A percentile compares a stretch with the other conserved stretches of the same genome.
These are phyloP conservation scores for Daedalea quercina DNA, from an alignment of 768 basidiomycete species.

Conservation along the genomic window DNA sequence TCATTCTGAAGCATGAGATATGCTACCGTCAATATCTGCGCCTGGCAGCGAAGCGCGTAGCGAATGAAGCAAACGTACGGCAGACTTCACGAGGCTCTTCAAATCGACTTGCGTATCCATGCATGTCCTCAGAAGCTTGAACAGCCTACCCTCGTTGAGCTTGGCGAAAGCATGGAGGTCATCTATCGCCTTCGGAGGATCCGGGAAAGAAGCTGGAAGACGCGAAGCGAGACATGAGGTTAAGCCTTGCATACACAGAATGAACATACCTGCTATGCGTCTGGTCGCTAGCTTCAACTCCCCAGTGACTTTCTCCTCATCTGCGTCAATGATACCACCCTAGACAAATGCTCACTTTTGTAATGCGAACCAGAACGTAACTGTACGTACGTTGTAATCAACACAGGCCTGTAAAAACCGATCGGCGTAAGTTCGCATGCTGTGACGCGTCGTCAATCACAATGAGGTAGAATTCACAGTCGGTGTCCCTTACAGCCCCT, in stretches of 20 bases:
- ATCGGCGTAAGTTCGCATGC: slow-evolving; percentile 66
- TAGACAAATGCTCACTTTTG: slow-evolving; percentile 23
- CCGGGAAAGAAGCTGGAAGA: slow-evolving; percentile 46
- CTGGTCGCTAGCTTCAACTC: slow-evolving; percentile 50
- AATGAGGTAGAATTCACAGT: neutral
- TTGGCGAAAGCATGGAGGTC: slow-evolving; percentile 83
- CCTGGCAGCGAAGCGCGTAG: neutral
- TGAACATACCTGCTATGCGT: slow-evolving; percentile 53
- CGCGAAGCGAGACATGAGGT: neutral
- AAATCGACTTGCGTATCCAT: slow-evolving; percentile 83
- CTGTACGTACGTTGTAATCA: slow-evolving; percentile 70
- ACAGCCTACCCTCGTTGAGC: slow-evolving; percentile 78
- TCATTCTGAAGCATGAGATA: slow-evolving; percentile 47
- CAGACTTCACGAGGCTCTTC: slow-evolving; percentile 71
- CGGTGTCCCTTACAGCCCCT: slow-evolving; percentile 42
- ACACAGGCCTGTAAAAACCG: slow-evolving; percentile 69
- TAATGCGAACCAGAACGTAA: neutral
- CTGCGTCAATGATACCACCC: slow-evolving; percentile 88
- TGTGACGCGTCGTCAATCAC: slow-evolving; percentile 19
- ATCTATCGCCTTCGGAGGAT: slow-evolving; percentile 66
- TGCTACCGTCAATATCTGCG: neutral
- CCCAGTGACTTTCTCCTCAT: slow-evolving; percentile 57
- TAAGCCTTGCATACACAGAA: slow-evolving; percentile 21
- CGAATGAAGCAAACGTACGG: slow-evolving; percentile 34
- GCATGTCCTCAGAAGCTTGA: slow-evolving; percentile 76